Conservation (phyloP, 805 yeast genomes). For the Zygosaccharomyces kombuchaensis region DNA sequence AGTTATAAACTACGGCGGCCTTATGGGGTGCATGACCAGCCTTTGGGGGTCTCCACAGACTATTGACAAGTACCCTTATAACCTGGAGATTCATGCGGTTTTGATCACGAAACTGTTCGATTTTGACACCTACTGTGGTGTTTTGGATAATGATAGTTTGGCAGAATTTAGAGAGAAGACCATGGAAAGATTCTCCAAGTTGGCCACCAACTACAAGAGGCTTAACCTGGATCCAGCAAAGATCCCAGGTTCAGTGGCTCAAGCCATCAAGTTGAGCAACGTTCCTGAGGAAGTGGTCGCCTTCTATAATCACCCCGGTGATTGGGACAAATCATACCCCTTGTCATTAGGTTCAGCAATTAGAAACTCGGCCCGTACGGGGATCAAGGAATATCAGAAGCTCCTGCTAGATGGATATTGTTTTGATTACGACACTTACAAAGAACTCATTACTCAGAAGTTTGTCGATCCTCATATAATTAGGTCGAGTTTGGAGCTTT, state of each 20-base stretch:
- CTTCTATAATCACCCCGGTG: conserved; percentile 31
- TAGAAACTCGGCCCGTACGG: conserved; percentile 25
- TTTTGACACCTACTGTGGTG: conserved; percentile 31
- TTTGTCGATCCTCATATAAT: conserved; percentile 21
- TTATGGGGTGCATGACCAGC: conserved; percentile 31
- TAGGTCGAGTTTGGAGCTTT: conserved; percentile 14
- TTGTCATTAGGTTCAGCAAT: conserved; percentile 26
- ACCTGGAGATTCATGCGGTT: conserved; percentile 34
- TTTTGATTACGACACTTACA: conserved; percentile 34
- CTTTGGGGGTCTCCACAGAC: conserved; percentile 31
- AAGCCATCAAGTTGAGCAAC: conserved; percentile 27
- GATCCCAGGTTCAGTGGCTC: conserved; percentile 26
- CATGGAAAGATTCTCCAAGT: conserved; percentile 26
- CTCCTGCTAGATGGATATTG: conserved; percentile 26
- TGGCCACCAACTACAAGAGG: conserved; percentile 24
- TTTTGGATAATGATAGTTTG: conserved; percentile 25
- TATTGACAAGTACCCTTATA: conserved; percentile 23
- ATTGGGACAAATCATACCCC: conserved; percentile 35
- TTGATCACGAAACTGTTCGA: conserved; percentile 37
- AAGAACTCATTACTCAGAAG: conserved; percentile 20
- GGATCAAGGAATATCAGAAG: conserved; percentile 27
- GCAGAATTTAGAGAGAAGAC: conserved; percentile 33
- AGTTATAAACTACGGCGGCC: conserved; percentile 29
- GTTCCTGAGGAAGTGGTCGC: conserved; percentile 23
- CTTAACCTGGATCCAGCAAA: conserved; percentile 27